A percentile compares a stretch with the other conserved stretches of the same genome.
Conservation (phyloP, 2,329 filamentous ascomycete species). For the Mycosphaerella sp. region DNA sequence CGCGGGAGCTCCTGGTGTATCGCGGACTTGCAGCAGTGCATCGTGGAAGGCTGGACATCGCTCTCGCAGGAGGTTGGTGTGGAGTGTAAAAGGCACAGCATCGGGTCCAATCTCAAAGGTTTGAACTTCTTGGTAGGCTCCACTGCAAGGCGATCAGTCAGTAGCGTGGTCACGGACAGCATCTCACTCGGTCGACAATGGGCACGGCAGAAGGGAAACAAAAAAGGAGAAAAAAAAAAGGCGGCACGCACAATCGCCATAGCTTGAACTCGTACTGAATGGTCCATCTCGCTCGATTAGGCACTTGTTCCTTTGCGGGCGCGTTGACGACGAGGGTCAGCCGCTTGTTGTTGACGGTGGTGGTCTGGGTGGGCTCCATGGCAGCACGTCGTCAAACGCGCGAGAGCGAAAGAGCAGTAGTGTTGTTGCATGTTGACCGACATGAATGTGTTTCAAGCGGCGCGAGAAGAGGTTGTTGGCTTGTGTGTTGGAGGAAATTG, state of each 20-base stretch:
- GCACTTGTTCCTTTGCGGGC: neutral
- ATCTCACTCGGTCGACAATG: neutral
- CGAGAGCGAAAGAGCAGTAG: too few species aligned
- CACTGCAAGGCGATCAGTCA: neutral
- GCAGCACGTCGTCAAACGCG: neutral
- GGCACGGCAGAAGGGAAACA: too few species aligned
- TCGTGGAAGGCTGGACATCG: slow-evolving; percentile 1
- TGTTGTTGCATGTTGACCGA: neutral
- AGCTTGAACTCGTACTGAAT: slow-evolving; percentile 7
- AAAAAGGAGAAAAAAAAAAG: too few species aligned
- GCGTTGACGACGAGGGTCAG: slow-evolving; percentile 6
- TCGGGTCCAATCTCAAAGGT: slow-evolving; percentile 2
- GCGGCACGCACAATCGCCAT: slow-evolving; percentile 1
- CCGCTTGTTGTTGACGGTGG: slow-evolving; percentile 4
- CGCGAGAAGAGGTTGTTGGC: neutral
- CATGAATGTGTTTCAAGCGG: neutral
- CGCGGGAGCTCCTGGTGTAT: neutral
- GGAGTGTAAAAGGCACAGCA: slow-evolving; percentile 2
- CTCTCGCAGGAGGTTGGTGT: slow-evolving; percentile 4
- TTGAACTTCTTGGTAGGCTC: slow-evolving; percentile 6
- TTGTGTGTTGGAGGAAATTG: neutral
- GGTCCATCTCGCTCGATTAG: slow-evolving; percentile 1
- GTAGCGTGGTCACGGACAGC: neutral
- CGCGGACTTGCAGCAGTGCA: neutral
- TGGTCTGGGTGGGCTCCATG: slow-evolving; percentile 2